Evolutionary conservation across 139 green algal genomes (phyloP).

Genomic region (Tetradesmus lagerheimii): DNA sequence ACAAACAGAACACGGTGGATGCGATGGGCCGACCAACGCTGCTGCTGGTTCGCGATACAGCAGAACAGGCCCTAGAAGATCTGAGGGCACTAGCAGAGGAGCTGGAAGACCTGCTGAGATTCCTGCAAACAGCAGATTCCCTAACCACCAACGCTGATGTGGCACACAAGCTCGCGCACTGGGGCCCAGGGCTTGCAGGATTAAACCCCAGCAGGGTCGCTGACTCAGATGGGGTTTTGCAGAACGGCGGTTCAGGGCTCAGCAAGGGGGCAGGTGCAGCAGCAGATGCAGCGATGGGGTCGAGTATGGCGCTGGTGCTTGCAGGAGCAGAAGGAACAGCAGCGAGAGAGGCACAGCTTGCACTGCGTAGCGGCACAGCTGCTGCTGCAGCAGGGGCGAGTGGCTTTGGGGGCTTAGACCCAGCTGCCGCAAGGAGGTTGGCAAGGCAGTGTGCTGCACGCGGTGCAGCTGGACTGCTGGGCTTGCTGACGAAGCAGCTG

Average conservation of each 20-base stretch:
- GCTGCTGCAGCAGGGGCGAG: conserved; percentile 36
- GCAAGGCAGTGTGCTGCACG: conserved; percentile 39
- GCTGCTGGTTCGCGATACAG: conserved; percentile 60
- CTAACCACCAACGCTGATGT: conserved; percentile 40
- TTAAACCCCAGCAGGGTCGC: not conserved
- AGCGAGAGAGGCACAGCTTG: not conserved
- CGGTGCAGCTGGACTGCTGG: conserved; percentile 28
- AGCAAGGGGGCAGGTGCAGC: conserved; percentile 6
- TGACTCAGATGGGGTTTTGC: not conserved
- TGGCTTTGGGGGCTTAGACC: conserved; percentile 19
- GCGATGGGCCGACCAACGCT: conserved; percentile 61
- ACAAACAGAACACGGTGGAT: conserved; percentile 50
- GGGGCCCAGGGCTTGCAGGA: conserved; percentile 28
- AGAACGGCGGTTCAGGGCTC: not conserved
- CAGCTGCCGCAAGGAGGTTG: conserved; percentile 28
- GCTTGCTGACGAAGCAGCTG: conserved; percentile 51
- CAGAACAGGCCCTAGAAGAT: conserved; percentile 58
- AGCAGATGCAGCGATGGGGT: conserved; percentile 9
- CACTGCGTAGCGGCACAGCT: not conserved
- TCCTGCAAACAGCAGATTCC: conserved; percentile 18
- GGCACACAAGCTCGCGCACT: conserved; percentile 42
- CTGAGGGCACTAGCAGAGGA: conserved; percentile 50
- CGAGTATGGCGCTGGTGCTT: not conserved
- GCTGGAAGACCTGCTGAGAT: conserved; percentile 53
- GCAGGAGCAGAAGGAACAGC: conserved; percentile 7